Base-by-base conservation (phyloP, 2,329 filamentous ascomycete species). In the Leptodontidium sp. region DNA sequence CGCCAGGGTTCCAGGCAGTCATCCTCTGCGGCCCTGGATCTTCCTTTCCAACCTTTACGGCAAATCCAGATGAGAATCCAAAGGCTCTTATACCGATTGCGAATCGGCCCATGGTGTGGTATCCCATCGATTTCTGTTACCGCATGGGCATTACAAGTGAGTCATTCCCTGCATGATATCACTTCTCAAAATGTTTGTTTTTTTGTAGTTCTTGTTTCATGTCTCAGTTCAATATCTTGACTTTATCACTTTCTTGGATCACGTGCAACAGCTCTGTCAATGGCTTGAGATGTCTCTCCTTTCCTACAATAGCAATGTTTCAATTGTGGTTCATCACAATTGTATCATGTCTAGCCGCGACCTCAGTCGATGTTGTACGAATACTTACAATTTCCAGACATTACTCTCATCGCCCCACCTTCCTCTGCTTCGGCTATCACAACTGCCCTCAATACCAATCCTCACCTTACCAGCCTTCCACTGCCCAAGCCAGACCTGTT, bases 81-180 rank as follows among this genome's bases (percentile, higher is more conserved):
- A 96, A 96, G 81, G 92, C 93, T 11, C 86, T 96, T 26, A 82
- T 96, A 8, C 93, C 93, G 6, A 91, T 96, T 69, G 93, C 93
- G 45, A 96, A 96, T 79, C 83, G 93, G 74, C 93, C 93, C 1
- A 96, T 96, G 93, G 90, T 96, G 57, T 95, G 93, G 91, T 96
- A 96, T 79, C 90, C 93, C 6, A 87, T 96, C 50, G 92, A 95
- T 76, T 95, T 93, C 82, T 95, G 92, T 80, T 92, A 93, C 77
- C 88, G 92, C 47, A 92, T 91, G 79, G 92, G 93, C 74, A 88
- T 94, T 73, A 92, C 90, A 76, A 85, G 91, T 92, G 80, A 80
- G 87, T 80, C 15, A 61, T 24, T 59, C 38, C n/a, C 21, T 49
- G 50, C 61, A 29, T 21, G 29, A 50, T 40, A 15, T 59, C 49